phyloP scores from a whole-genome alignment of 2,329 filamentous ascomycete species.

The Trichoderma sp. region DNA sequence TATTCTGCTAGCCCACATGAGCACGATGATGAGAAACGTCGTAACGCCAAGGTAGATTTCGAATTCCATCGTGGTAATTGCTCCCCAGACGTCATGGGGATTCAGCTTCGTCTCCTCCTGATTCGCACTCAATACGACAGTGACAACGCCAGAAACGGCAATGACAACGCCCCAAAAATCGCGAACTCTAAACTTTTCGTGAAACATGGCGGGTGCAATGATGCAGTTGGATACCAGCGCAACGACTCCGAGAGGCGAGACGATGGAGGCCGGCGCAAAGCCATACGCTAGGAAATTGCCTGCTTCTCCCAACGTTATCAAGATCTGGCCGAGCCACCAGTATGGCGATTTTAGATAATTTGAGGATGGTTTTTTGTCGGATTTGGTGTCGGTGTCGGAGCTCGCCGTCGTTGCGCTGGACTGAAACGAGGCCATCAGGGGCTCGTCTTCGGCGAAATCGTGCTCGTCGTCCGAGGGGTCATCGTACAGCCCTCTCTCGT shows the following conservation, averaged over 20 bases:
- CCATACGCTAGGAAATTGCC: conserved; percentile 98
- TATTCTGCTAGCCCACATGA: conserved; percentile 79
- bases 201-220: conserved; percentile 90
- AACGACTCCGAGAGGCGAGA: conserved; percentile 94
- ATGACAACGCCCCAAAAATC: conserved; percentile 88
- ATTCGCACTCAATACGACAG: conserved; percentile 87
- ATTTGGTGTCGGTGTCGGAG: conserved; percentile 25
- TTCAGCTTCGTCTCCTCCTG: conserved; percentile 87
- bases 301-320: conserved; percentile 90
- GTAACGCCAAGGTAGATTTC: conserved; percentile 85
- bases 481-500: conserved; percentile 14
- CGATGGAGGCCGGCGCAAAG: conserved; percentile 95
- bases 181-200: conserved; percentile 79
- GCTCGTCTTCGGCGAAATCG: conserved; percentile 46
- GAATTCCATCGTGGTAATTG: conserved; percentile 86
- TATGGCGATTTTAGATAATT: conserved; percentile 88
- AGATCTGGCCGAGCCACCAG: conserved; percentile 91
- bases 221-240: conserved; percentile 95
- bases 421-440: conserved; percentile 50
- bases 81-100: conserved; percentile 82
- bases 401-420: conserved; percentile 35
- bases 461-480: conserved; percentile 21
- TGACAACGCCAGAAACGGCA: conserved; percentile 82
- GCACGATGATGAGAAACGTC: conserved; percentile 63
- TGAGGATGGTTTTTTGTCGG: conserved; percentile 46